Percentiles rank a stretch among this genome's conserved stretches.
These are phyloP conservation scores for Pseudocercospora crystallina DNA, from an alignment of 2,329 filamentous ascomycete species.

Conservation along the genomic window DNA sequence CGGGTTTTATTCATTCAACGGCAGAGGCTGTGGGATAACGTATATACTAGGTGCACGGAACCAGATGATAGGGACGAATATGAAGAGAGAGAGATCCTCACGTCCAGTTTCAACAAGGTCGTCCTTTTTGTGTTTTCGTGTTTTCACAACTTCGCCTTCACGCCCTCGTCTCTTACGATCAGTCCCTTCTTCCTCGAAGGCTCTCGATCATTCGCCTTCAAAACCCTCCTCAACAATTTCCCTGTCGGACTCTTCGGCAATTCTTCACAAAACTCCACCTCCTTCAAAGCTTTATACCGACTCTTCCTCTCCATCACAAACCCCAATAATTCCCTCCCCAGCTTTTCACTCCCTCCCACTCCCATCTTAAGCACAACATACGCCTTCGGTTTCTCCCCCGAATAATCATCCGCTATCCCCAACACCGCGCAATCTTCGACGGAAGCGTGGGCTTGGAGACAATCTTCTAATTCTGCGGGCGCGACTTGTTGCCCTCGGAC, in stretches of 20 bases:
- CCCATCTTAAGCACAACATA: constrained; percentile 52
- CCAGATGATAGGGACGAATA: no score
- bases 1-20: not conserved
- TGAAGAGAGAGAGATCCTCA: no score
- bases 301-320: constrained; percentile 67
- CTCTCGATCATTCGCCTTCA: constrained; percentile 49
- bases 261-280: constrained; percentile 61
- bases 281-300: constrained; percentile 66
- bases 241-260: constrained; percentile 72
- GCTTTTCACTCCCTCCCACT: constrained; percentile 12
- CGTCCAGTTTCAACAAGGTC: no score
- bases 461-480: constrained; percentile 63
- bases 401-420: constrained; percentile 55
- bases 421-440: constrained; percentile 61
- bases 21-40: no score
- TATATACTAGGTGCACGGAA: no score
- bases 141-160: constrained; percentile 24
- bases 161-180: constrained; percentile 21
- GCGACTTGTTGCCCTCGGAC: constrained; percentile 64
- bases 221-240: constrained; percentile 66
- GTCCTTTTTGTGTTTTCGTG: no score
- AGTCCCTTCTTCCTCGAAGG: constrained; percentile 29
- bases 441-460: constrained; percentile 56
- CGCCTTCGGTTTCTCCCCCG: constrained; percentile 58
- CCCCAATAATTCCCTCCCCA: constrained; percentile 52